Evolutionary conservation across 306 rosid genomes (phyloP), one percentile per base, ranked within the genome.

Genomic region (Gillenia trifoliata): DNA sequence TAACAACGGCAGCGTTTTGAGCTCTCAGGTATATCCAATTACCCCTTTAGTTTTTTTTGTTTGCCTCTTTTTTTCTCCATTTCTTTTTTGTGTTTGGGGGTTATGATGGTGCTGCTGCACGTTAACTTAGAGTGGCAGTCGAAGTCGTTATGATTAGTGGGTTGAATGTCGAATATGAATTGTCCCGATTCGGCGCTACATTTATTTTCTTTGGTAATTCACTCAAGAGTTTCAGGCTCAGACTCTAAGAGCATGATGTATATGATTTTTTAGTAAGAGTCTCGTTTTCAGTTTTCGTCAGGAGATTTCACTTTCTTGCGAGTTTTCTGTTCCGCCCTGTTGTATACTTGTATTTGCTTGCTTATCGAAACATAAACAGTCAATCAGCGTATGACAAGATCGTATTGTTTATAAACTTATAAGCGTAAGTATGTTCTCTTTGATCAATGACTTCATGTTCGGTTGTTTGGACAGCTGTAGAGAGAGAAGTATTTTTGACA

Each of bases 11-110:
- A 28, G 66, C 13, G 49, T 28, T 64, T 77, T 81, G 74, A 47
- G 61, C 60, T 78, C 79, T 57, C 75, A 85, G 87, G 96, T 89
- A 64, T 10, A 25, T 50, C 19, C 40, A 3, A 56, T 38, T 26
- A 33, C 13, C 40, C 13, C 3, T 36, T 29, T 65, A 20, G 52
- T 6, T 55, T 40, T 68, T 34, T 36, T 4, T 34, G 20, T 6
- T 29, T 61, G 66, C 16, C 22, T 61, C 16, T 29, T 11, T 28
- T 61, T 19, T 8, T 13, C 15, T 62, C 5, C 10, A 61, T 15
- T 4, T 16, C 66, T 17, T 2, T 61, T 45, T 1, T 16, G 17
- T 45, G 11, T 8, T 38, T 38, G 43, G 43, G 43, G 43, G 9
- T 38, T 6, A 2, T 38, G 5, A 1, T 38, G 43, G 5, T 38